Conservation (phyloP, 2,329 filamentous ascomycete species). For the Coleophoma eucalyptorum region DNA sequence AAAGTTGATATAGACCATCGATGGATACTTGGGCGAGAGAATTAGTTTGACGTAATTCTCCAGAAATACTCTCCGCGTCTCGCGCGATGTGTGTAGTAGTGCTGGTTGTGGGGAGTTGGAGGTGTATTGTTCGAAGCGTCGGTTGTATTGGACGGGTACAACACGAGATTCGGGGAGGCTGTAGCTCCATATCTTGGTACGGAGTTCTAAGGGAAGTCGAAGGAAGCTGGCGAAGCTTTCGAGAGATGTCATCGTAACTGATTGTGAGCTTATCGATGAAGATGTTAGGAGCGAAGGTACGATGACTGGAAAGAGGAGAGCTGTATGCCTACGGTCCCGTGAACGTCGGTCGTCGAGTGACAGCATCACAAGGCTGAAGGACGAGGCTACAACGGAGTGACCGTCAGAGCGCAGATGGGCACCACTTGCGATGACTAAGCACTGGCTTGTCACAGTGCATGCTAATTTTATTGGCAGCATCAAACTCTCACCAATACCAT, state of each 20-base stretch:
- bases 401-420: too few species aligned
- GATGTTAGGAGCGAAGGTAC: not conserved
- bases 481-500: too few species aligned
- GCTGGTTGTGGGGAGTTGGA: constrained; percentile 9
- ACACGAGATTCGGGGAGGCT: constrained; percentile 14
- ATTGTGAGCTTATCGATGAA: not conserved
- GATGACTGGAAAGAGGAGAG: too few species aligned
- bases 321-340: too few species aligned
- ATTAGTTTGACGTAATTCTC: constrained; percentile 15
- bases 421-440: too few species aligned
- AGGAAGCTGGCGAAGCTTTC: constrained; percentile 14
- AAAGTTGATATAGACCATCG: constrained; percentile 20
- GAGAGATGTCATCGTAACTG: not conserved
- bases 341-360: too few species aligned
- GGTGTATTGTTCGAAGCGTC: constrained; percentile 11
- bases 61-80: constrained; percentile 19
- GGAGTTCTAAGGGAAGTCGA: constrained; percentile 19
- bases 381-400: too few species aligned
- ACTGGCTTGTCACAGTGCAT: too few species aligned
- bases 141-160: constrained; percentile 18
- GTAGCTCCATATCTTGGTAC: constrained; percentile 20
- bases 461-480: too few species aligned
- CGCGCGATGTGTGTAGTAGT: constrained; percentile 14
- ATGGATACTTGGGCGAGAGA: constrained; percentile 15
- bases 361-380: too few species aligned